Evolutionary conservation across 139 green algal genomes (phyloP).

Genomic region (Axilococcus clingmanii): DNA sequence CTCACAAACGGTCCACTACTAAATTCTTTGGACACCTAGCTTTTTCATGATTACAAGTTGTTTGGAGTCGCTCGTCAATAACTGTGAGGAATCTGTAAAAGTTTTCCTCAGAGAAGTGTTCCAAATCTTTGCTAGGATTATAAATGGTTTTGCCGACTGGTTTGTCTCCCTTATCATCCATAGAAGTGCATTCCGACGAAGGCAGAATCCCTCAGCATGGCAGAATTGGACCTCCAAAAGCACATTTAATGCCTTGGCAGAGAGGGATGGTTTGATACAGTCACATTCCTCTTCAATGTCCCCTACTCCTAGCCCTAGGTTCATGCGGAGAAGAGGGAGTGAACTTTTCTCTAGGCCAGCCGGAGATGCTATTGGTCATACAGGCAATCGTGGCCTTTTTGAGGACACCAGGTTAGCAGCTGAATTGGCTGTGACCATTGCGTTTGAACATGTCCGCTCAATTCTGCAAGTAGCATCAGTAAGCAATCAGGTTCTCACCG

Average conservation of each 20-base stretch:
- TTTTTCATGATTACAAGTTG: too few species aligned
- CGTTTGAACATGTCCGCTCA: constrained; percentile 34
- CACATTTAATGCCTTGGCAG: constrained; percentile 35
- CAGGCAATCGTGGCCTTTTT: constrained; percentile 26
- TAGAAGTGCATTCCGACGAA: background rate
- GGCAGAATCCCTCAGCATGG: background rate
- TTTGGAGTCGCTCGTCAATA: too few species aligned
- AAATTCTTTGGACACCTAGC: too few species aligned
- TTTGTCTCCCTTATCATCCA: constrained; percentile 16
- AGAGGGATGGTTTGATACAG: constrained; percentile 7
- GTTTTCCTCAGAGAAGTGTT: constrained; percentile 35
- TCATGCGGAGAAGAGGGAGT: constrained; percentile 14
- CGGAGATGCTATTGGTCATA: constrained; percentile 15
- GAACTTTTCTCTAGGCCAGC: constrained; percentile 34
- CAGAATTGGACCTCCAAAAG: background rate
- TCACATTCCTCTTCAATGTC: background rate
- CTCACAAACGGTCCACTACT: too few species aligned
- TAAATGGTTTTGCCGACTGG: constrained; percentile 30
- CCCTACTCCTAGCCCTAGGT: background rate
- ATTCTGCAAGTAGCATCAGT: constrained; percentile 20
- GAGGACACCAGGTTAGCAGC: constrained; percentile 36
- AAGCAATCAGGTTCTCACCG: too few species aligned
- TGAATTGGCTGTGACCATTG: constrained; percentile 41
- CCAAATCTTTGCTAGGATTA: constrained; percentile 6
- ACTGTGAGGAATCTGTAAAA: constrained; percentile 44